Percentiles rank a stretch among this genome's conserved stretches.
These are phyloP conservation scores for Mycena alexandri DNA, from an alignment of 768 basidiomycete species.

Conservation along the genomic window DNA sequence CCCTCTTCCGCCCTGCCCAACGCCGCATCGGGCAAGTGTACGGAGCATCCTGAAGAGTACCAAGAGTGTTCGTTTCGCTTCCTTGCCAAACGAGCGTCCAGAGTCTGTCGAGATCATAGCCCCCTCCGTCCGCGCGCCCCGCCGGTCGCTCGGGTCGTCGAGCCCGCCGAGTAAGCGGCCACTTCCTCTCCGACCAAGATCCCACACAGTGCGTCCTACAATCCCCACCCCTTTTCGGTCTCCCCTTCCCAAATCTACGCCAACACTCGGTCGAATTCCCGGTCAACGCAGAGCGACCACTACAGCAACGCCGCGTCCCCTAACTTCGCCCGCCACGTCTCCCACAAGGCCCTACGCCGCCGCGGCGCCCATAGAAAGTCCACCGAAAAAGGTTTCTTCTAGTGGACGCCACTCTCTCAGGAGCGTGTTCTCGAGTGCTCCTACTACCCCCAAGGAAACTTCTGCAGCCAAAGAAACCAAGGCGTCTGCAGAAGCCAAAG, in stretches of 20 bases:
- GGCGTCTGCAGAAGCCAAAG: slow-evolving; percentile 27
- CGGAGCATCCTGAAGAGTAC: slow-evolving; percentile 54
- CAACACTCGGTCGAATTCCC: slow-evolving; percentile 14
- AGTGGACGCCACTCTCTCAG: slow-evolving; percentile 52
- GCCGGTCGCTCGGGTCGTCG: slow-evolving; percentile 29
- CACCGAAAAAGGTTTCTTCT: slow-evolving; percentile 16
- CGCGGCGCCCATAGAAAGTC: slow-evolving; percentile 11
- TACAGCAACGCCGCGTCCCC: slow-evolving; percentile 9
- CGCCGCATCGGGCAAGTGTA: slow-evolving; percentile 40
- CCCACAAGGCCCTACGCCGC: slow-evolving; percentile 5
- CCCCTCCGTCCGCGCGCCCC: slow-evolving; percentile 12
- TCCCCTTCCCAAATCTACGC: slow-evolving; percentile 27
- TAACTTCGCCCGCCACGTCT: slow-evolving; percentile 21
- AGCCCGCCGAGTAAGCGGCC: slow-evolving; percentile 32
- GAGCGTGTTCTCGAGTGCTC: slow-evolving; percentile 37
- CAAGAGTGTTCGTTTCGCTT: slow-evolving; percentile 61
- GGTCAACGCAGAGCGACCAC: slow-evolving; percentile 27
- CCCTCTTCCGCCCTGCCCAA: slow-evolving; percentile 38
- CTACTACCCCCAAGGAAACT: slow-evolving; percentile 14
- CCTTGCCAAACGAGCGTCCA: slow-evolving; percentile 43
- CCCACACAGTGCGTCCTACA: slow-evolving; percentile 31
- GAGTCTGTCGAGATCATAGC: slow-evolving; percentile 7
- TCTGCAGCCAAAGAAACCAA: too few relatives aligned
- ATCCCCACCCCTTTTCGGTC: slow-evolving; percentile 30
- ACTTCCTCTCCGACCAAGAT: slow-evolving; percentile 19